Evolutionary conservation across 129 eudicot genomes (phyloP).

Genomic region (Logfia minima): DNA sequence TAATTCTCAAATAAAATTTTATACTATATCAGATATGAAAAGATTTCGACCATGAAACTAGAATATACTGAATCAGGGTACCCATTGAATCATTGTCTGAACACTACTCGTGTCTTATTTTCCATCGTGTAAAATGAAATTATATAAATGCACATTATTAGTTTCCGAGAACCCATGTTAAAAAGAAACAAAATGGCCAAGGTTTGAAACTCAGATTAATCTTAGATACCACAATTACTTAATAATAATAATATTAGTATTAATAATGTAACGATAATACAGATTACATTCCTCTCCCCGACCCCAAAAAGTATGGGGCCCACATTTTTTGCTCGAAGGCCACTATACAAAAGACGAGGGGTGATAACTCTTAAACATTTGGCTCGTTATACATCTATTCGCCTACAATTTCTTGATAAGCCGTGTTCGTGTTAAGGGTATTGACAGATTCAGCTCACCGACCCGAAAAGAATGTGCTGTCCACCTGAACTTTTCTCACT

Average conservation of each 20-base stretch:
- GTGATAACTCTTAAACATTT: slow-evolving; percentile 3
- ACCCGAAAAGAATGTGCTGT: slow-evolving; percentile 64
- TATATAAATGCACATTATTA: neutral
- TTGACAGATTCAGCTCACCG: slow-evolving; percentile 40
- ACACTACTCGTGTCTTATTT: neutral
- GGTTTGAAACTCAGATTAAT: neutral
- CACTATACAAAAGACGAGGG: slow-evolving; percentile 33
- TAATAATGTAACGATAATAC: neutral
- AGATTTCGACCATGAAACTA: neutral
- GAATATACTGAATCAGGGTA: neutral
- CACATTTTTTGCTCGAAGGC: neutral
- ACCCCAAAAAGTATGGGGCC: slow-evolving; percentile 16
- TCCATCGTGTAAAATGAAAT: neutral
- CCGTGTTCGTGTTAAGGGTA: slow-evolving; percentile 13
- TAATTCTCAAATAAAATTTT: no score
- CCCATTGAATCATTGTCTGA: neutral
- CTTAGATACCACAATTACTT: slow-evolving; percentile 26
- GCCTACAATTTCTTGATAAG: slow-evolving; percentile 22
- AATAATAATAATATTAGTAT: slow-evolving; percentile 8
- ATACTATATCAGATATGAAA: neutral
- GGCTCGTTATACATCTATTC: slow-evolving; percentile 30
- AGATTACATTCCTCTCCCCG: slow-evolving; percentile 12
- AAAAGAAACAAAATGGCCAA: neutral
- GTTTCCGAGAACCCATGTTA: neutral
- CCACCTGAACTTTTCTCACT: slow-evolving; percentile 54